A percentile compares a stretch with the other conserved stretches of the same genome.
Evolutionary conservation across 164 flowering plant genomes (phyloP).

Genomic region (Macadamia integrifolia): DNA sequence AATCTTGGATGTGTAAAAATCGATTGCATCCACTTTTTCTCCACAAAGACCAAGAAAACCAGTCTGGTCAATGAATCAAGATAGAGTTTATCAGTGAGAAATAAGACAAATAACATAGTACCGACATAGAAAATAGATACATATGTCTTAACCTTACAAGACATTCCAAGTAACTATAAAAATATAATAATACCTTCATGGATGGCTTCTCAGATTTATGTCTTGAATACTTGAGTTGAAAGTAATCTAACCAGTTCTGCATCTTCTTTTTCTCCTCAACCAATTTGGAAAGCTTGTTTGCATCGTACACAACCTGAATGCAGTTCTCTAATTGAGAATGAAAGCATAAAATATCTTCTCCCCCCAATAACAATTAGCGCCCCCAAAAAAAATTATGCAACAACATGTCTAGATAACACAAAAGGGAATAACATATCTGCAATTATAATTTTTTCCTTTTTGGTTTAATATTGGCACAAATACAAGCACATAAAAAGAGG

Average conservation of each 20-base stretch:
- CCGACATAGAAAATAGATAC: background rate
- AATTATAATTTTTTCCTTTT: too few relatives aligned
- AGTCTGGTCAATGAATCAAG: conserved; percentile 35
- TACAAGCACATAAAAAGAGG: too few relatives aligned
- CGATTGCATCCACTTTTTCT: conserved; percentile 63
- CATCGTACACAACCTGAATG: conserved; percentile 73
- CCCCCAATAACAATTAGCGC: too few relatives aligned
- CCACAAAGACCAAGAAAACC: conserved; percentile 80
- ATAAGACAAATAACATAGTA: background rate
- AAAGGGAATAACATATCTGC: too few relatives aligned
- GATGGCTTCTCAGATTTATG: conserved; percentile 43
- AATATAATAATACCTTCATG: conserved; percentile 41
- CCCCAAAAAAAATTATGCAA: too few relatives aligned
- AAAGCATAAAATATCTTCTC: conserved; percentile 1
- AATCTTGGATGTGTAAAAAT: conserved; percentile 48
- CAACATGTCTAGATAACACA: too few relatives aligned
- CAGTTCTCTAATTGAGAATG: background rate
- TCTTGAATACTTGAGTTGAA: conserved; percentile 57
- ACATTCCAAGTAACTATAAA: too few relatives aligned
- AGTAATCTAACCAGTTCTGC: conserved; percentile 72
- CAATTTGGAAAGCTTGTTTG: conserved; percentile 54
- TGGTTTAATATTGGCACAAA: too few relatives aligned
- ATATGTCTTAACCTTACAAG: too few relatives aligned
- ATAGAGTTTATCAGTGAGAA: background rate
- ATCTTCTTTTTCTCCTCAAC: conserved; percentile 54